These are phyloP conservation scores for Fusarium albidum DNA, from an alignment of 2,329 filamentous ascomycete genomes.

Conservation along the genomic window DNA sequence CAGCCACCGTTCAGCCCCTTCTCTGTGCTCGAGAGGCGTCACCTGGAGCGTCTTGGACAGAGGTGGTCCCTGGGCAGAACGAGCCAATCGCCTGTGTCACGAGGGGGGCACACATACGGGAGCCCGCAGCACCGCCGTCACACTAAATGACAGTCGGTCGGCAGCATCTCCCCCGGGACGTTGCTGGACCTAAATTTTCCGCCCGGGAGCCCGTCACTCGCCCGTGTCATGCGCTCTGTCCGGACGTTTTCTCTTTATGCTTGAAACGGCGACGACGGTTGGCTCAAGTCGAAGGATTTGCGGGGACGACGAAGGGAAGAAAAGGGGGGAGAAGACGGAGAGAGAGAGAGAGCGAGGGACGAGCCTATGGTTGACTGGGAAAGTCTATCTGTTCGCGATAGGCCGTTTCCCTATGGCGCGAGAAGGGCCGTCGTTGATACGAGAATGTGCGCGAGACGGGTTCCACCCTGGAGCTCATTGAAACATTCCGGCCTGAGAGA, in stretches of 20 bases:
- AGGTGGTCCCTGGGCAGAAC: slow-evolving; percentile 13
- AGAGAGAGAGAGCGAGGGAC: slow-evolving; percentile 7
- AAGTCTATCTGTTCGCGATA: slow-evolving; percentile 9
- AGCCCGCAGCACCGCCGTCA: slow-evolving; percentile 21
- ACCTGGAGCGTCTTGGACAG: slow-evolving; percentile 18
- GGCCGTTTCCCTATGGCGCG: slow-evolving; percentile 2
- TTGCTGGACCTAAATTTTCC: slow-evolving; percentile 35
- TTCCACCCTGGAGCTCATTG: slow-evolving; percentile 27
- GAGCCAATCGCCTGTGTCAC: slow-evolving; percentile 31
- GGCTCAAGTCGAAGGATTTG: slow-evolving; percentile 3
- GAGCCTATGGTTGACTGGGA: slow-evolving; percentile 18
- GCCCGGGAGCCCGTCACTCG: slow-evolving; percentile 25
- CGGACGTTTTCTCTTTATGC: slow-evolving; percentile 9
- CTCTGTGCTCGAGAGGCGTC: slow-evolving; percentile 17
- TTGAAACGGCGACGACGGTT: slow-evolving; percentile 5
- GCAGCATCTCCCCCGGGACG: slow-evolving; percentile 33
- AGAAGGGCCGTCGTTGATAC: slow-evolving; percentile 6
- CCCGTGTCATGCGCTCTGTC: slow-evolving; percentile 18
- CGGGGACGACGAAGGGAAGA: slow-evolving; percentile 8
- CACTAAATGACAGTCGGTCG: slow-evolving; percentile 38
- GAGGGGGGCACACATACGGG: slow-evolving; percentile 24
- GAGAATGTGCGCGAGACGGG: slow-evolving; percentile 16
- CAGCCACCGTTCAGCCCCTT: slow-evolving; percentile 15
- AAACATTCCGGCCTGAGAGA: slow-evolving; percentile 30
- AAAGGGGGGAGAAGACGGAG: slow-evolving; percentile 1